Base-by-base conservation (phyloP, 129 eudicot species). In the Artemisia annua region DNA sequence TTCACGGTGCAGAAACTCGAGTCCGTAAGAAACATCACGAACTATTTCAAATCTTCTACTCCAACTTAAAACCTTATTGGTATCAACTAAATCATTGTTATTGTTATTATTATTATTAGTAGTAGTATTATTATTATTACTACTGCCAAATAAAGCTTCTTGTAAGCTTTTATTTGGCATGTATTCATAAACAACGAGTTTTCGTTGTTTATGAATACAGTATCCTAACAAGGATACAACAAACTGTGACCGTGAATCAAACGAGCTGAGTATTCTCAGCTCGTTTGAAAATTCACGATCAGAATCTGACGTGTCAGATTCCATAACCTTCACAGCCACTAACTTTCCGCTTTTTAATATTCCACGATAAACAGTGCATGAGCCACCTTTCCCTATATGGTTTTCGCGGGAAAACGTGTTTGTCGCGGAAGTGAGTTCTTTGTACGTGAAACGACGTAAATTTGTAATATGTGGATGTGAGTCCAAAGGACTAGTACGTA, bases 91-190 rank as follows among this genome's bases (percentile, higher is more conserved):
- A 30, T 30, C 35, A 30, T 30, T 30, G n/a, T n/a, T n/a, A n/a
- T n/a, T n/a, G n/a, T n/a, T n/a, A n/a, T n/a, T n/a, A n/a, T n/a
- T n/a, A n/a, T n/a, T n/a, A n/a, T n/a, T n/a, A n/a, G n/a, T n/a
- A 30, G 5, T 30, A 30, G 0, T 30, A 30, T 30, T 28, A 35
- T 9, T 35, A 35, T 7, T 35, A 39, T 39, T 7, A 39, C 0
- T 39, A 8, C 11, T 39, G 5, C 46, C 46, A 66, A 95, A 95
- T 18, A 95, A 53, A 19, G 76, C 83, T 28, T 95, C 99, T 54
- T 95, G 99, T 81, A 95, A 85, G 71, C 96, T 90, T 12, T 78
- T 72, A 82, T 95, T 95, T 22, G 97, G 96, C 99, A 95, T 88
- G 68, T 95, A 95, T 76, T 95, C 99, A 48, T 88, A 95, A 55